Conservation (phyloP, 371 early-diverging fungal species). For the Choanephora cucurbitarum region DNA sequence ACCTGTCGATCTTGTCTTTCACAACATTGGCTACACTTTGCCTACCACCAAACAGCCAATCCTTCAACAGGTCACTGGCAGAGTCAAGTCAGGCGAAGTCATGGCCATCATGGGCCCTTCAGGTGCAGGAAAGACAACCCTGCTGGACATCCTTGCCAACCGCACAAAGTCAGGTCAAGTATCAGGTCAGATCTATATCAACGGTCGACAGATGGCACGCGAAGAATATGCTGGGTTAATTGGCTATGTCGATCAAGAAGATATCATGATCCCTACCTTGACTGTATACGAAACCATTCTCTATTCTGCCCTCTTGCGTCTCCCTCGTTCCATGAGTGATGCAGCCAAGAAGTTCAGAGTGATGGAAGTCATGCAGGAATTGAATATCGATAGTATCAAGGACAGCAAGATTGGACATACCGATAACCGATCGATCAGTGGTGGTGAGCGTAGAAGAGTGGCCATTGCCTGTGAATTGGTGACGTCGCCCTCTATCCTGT, state of each 20-base stretch:
- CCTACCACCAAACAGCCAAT: constrained; percentile 35
- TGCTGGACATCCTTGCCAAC: constrained; percentile 78
- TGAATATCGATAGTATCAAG: constrained; percentile 79
- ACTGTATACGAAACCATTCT: constrained; percentile 83
- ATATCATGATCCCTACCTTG: constrained; percentile 79
- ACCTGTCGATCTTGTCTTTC: constrained; percentile 69
- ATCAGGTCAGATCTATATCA: constrained; percentile 64
- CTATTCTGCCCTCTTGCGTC: constrained; percentile 78
- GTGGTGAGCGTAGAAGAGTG: constrained; percentile 86
- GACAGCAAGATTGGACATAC: constrained; percentile 82
- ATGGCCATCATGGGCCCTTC: constrained; percentile 85
- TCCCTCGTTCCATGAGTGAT: constrained; percentile 66
- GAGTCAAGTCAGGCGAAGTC: constrained; percentile 82
- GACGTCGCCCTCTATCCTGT: constrained; percentile 85
- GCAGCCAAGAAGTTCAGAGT: constrained; percentile 63
- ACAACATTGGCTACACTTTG: constrained; percentile 61
- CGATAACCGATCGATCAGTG: constrained; percentile 75
- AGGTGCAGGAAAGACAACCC: constrained; percentile 69
- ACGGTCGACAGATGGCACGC: constrained; percentile 60
- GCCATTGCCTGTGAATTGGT: constrained; percentile 89
- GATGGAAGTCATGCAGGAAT: constrained; percentile 73
- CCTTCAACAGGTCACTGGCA: constrained; percentile 67
- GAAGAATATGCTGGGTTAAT: constrained; percentile 64
- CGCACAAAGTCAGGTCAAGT: constrained; percentile 62
- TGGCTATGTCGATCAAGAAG: constrained; percentile 89